phyloP scores from a whole-genome alignment of 2,329 filamentous ascomycete genomes.

The Neodidymelliopsis sp. region DNA sequence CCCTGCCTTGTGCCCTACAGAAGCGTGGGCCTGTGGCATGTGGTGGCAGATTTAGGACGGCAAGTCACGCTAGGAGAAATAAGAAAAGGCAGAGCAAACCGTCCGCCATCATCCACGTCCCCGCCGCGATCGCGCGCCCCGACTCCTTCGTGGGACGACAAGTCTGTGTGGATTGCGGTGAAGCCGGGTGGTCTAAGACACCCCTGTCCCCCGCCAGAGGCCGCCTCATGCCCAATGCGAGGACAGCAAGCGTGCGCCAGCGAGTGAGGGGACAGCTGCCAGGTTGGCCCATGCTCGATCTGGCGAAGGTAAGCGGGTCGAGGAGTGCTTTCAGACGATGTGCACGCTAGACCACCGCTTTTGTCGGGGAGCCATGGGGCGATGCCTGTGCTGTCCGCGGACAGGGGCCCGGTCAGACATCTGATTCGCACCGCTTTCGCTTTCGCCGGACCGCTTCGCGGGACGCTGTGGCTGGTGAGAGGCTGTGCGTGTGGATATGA shows the following conservation, averaged over 20 bases:
- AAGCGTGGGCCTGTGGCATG: conserved; percentile 41
- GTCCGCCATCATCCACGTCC: conserved; percentile 38
- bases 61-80: conserved; percentile 49
- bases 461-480: conserved; percentile 36
- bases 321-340: conserved; percentile 30
- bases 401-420: conserved; percentile 21
- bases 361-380: conserved; percentile 31
- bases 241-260: conserved; percentile 23
- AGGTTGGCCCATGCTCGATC: conserved; percentile 32
- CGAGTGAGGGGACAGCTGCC: conserved; percentile 31
- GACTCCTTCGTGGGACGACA: conserved; percentile 43
- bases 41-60: conserved; percentile 45
- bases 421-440: conserved; percentile 37
- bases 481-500: conserved; percentile 27
- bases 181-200: conserved; percentile 28
- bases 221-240: conserved; percentile 32
- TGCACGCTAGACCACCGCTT: conserved; percentile 42
- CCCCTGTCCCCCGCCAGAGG: conserved; percentile 33
- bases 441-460: conserved; percentile 26
- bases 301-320: conserved; percentile 42
- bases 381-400: conserved; percentile 21
- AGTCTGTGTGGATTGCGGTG: conserved; percentile 45
- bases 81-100: conserved; percentile 42
- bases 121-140: conserved; percentile 51
- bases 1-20: conserved; percentile 46